Evolutionary conservation across 257 asterid species (phyloP).

Genomic region (Solanum tarijense): DNA sequence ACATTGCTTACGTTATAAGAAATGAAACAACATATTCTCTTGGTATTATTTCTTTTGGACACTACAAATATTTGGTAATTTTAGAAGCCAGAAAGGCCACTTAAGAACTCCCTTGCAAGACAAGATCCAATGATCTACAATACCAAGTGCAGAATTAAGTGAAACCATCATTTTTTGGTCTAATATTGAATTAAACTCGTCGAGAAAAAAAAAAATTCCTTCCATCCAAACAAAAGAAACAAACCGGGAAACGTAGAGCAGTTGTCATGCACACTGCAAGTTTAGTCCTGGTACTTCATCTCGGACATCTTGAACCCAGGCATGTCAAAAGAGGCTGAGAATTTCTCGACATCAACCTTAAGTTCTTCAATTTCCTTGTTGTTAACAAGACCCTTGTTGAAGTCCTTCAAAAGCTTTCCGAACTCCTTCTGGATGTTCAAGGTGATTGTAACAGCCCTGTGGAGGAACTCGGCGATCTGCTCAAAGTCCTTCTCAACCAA

Average conservation of each 20-base stretch:
- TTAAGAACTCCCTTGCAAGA: neutral
- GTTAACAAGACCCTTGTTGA: conserved; percentile 85
- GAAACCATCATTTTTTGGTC: neutral
- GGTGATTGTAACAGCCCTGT: conserved; percentile 70
- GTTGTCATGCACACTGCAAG: neutral
- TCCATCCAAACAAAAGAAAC: neutral
- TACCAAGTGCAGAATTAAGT: neutral
- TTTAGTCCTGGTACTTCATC: conserved; percentile 83
- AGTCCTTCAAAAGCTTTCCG: conserved; percentile 92
- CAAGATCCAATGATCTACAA: neutral
- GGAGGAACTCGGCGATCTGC: conserved; percentile 91
- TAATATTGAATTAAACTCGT: neutral
- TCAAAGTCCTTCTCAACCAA: conserved; percentile 95
- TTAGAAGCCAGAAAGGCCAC: neutral
- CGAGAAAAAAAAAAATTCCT: neutral
- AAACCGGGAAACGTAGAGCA: neutral
- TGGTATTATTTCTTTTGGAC: neutral
- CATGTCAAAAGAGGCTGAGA: conserved; percentile 78
- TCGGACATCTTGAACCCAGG: conserved; percentile 92
- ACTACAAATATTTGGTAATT: neutral
- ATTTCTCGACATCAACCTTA: conserved; percentile 87
- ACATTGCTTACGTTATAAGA: neutral
- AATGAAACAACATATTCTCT: neutral
- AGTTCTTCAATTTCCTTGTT: conserved; percentile 86
- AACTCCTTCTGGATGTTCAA: conserved; percentile 85